Percentiles rank a stretch among this genome's conserved stretches.
phyloP scores from a whole-genome alignment of 2,329 filamentous ascomycete species.

The Pseudocercospora pini-densiflorae region DNA sequence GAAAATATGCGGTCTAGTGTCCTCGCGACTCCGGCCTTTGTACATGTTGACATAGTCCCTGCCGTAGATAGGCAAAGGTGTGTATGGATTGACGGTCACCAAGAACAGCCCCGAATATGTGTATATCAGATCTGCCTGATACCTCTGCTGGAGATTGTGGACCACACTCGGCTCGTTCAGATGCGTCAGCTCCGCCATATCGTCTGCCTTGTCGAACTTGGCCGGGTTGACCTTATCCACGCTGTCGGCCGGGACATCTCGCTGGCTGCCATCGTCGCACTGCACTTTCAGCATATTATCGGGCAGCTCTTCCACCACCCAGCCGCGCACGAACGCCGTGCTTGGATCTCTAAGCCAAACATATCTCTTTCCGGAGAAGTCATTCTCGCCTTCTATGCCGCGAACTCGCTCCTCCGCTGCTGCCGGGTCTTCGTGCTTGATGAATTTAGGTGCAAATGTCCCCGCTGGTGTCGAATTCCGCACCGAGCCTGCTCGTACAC shows the following conservation, averaged over 20 bases:
- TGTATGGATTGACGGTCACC: constrained; percentile 97
- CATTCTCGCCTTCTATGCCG: constrained; percentile 94
- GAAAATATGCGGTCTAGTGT: constrained; percentile 96
- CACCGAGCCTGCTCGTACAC: constrained; percentile 60
- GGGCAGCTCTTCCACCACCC: constrained; percentile 81
- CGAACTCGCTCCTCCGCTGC: constrained; percentile 59
- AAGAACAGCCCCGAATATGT: constrained; percentile 97
- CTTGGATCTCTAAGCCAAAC: constrained; percentile 93
- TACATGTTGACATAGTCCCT: constrained; percentile 99
- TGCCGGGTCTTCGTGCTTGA: constrained; percentile 81
- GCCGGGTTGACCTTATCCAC: constrained; percentile 99
- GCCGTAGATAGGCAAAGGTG: constrained; percentile 89
- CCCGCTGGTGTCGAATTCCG: constrained; percentile 68
- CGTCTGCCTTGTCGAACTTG: constrained; percentile 99
- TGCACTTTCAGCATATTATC: constrained; percentile 78
- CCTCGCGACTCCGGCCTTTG: constrained; percentile 85
- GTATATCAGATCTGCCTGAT: constrained; percentile 93
- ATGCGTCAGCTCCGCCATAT: constrained; percentile 98
- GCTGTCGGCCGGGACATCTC: constrained; percentile 80
- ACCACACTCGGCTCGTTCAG: constrained; percentile 97
- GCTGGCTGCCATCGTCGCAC: constrained; percentile 90
- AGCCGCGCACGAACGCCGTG: constrained; percentile 87
- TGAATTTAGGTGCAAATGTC: constrained; percentile 96
- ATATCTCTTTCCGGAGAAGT: constrained; percentile 98
- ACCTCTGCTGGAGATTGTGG: constrained; percentile 93